Base-by-base conservation (phyloP, 306 rosid species). In the Prunus campanulata region DNA sequence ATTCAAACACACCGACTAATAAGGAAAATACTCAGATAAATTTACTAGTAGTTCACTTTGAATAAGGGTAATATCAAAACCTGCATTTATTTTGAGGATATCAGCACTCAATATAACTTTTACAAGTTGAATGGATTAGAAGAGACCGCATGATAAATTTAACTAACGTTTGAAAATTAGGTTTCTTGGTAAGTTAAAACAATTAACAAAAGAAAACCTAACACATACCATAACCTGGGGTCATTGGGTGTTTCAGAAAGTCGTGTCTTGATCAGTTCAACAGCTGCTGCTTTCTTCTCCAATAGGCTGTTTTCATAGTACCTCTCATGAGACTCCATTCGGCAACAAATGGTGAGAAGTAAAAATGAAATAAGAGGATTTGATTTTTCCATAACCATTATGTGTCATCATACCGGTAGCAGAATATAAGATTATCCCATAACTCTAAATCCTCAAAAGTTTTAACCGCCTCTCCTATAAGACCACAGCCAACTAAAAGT, bases 251-350 rank as follows among this genome's bases (percentile, higher is more conserved):
- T 77, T 80, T 86, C 92, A 77, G 93, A 83, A 77, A 95, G 91
- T 66, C 97, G 81, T 76, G 85, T 85, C 81, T 87, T 92, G 76
- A 95, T 95, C 83, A 95, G 96, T 64, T 95, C 97, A 80, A 92
- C 98, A 62, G 97, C 98, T 4, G 93, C 90, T 86, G 96, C 91
- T 89, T 92, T 95, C 90, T 92, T 95, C 89, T 92, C 92, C 90
- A 95, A 55, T 57, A 95, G 72, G 78, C 98, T 95, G 80, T 79
- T 56, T 67, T 32, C 81, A 80, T 67, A 56, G 71, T 73, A 73
- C 29, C 71, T 73, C 74, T 74, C 72, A 77, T 62, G 70, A 85
- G 74, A 68, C 46, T 20, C 32, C 32, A 49, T 78, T 30, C 29
- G 64, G 71, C 61, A 75, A 74, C 16, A 72, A 74, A 64, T 35